Conservation (phyloP, 805 yeast species). For the Alloascoidea hylecoeti region DNA sequence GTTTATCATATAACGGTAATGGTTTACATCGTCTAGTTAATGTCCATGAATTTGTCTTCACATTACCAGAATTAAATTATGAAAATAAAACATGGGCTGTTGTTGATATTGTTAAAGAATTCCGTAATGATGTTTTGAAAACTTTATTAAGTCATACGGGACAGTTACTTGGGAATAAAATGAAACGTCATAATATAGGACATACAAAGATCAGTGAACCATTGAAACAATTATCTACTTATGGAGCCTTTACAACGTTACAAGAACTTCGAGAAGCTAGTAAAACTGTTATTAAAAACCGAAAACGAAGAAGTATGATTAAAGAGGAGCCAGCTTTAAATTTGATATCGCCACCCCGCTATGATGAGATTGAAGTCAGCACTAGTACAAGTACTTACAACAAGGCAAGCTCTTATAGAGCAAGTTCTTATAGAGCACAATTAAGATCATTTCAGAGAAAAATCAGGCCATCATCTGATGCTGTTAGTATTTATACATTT, state of each 20-base stretch:
- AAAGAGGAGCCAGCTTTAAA: conserved; percentile 1
- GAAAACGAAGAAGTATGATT: not conserved
- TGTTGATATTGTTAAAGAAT: conserved; percentile 45
- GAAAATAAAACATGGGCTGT: conserved; percentile 57
- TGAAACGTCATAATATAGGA: conserved; percentile 29
- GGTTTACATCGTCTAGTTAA: conserved; percentile 59
- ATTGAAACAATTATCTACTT: conserved; percentile 18
- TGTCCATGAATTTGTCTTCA: conserved; percentile 57
- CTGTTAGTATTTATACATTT: too few species aligned
- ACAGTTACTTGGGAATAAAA: conserved; percentile 63
- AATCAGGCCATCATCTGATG: too few species aligned
- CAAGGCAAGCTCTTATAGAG: too few species aligned
- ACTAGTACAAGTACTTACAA: too few species aligned
- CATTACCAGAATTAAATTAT: conserved; percentile 47
- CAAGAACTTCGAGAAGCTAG: conserved; percentile 1
- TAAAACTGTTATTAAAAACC: not conserved
- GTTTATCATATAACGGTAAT: conserved; percentile 66
- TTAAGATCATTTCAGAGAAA: too few species aligned
- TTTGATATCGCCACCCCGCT: too few species aligned
- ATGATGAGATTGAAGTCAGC: too few species aligned
- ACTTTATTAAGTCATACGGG: conserved; percentile 57
- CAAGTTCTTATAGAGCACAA: too few species aligned
- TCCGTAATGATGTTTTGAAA: conserved; percentile 44
- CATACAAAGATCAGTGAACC: conserved; percentile 10
- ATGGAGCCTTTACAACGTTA: conserved; percentile 15